Base-by-base conservation (phyloP, 257 asterid species). In the Nicotiana sylvestris region DNA sequence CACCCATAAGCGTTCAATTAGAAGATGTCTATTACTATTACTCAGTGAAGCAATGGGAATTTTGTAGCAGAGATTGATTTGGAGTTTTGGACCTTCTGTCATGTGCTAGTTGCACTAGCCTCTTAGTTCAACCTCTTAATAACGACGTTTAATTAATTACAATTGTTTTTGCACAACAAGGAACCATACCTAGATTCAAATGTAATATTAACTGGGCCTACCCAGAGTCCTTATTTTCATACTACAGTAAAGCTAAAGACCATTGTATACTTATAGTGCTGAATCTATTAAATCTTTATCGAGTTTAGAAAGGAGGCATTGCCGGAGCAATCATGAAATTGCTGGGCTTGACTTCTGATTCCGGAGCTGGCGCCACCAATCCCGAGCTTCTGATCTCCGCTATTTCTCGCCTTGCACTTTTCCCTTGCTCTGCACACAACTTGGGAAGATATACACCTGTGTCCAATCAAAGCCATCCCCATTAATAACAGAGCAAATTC, bases 361-460 rank as follows among this genome's bases (percentile, higher is more conserved):
- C 88, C 0, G 96, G 94, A 1, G 88, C 90, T 2, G 89, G 90
- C 30, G 92, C 92, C 1, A 78, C 89, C 13, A 37, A 80, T 39
- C 94, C 97, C 0, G 93, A 94, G 92, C 97, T 94, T 9, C 85
- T 84, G 0, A 94, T 86, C 81, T 94, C 98, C 2, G 82, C 81
- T 94, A 94, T 90, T 82, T 85, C 92, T 4, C 98, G 89, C 1
- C 95, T 86, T 1, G 72, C 84, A 46, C 85, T 85, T 68, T 78
- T 82, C 55, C 87, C 87, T 66, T 85, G 85, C 2, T 86, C 87
- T 53, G 88, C 87, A 46, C 98, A 94, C 7, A 93, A 66, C 69
- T 92, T 93, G 32, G 98, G 98, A 51, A 94, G 95, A 85, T 84
- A 93, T 11, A 90, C 91, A 7, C 97, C 97, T 93, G 46, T 25